Conservation (phyloP, 257 asterid species). For the Capsicum baccatum region DNA sequence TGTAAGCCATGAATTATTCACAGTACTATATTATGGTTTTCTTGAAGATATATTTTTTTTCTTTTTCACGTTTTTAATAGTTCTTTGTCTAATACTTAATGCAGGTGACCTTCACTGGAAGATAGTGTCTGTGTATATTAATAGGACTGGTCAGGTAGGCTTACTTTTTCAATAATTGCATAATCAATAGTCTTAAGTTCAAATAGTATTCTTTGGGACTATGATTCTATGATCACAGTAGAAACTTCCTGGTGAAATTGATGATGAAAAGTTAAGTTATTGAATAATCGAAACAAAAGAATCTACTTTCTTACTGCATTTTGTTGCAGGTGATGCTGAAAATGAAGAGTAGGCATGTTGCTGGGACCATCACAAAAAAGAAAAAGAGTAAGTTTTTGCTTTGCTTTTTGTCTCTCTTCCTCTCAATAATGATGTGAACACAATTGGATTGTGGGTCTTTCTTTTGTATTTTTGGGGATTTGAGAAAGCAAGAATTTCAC, state of each 20-base stretch:
- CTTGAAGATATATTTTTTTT: background rate
- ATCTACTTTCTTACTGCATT: slow-evolving; percentile 41
- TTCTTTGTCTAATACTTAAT: slow-evolving; percentile 24
- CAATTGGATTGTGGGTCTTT: slow-evolving; percentile 61
- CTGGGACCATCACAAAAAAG: slow-evolving; percentile 99
- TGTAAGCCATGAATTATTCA: background rate
- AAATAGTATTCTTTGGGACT: slow-evolving; percentile 5
- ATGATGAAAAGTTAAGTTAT: slow-evolving; percentile 34
- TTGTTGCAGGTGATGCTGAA: slow-evolving; percentile 66
- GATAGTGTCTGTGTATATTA: slow-evolving; percentile 87
- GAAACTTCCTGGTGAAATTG: slow-evolving; percentile 3
- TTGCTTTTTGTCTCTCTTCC: slow-evolving; percentile 46
- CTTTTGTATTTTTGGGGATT: slow-evolving; percentile 76
- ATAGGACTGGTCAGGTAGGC: slow-evolving; percentile 82
- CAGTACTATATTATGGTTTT: background rate
- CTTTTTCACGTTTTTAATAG: background rate
- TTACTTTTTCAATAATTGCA: slow-evolving; percentile 27
- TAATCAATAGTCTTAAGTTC: background rate
- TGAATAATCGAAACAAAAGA: slow-evolving; percentile 30
- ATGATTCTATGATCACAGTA: background rate
- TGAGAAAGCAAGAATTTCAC: slow-evolving; percentile 61
- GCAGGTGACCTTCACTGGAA: slow-evolving; percentile 99
- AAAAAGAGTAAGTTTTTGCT: slow-evolving; percentile 81
- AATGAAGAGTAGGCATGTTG: slow-evolving; percentile 96
- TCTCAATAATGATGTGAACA: slow-evolving; percentile 55